Percentiles rank a stretch among this genome's conserved stretches.
These are phyloP conservation scores for Biancaea sappan DNA, from an alignment of 306 rosid genomes.

Conservation along the genomic window DNA sequence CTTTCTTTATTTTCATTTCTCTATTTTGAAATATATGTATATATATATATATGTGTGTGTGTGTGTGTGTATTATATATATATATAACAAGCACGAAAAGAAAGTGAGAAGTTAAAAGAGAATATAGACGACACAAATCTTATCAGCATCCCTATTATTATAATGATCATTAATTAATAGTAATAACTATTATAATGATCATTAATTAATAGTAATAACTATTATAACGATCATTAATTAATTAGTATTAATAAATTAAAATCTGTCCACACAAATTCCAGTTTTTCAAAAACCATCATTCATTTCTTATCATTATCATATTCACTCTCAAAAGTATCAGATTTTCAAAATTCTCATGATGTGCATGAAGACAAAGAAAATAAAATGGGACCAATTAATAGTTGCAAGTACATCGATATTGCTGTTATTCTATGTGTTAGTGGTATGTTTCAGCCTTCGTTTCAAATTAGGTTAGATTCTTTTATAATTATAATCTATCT, in stretches of 20 bases:
- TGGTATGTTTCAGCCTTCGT: too few species aligned
- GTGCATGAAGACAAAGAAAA: background rate
- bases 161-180: background rate
- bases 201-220: background rate
- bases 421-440: too few species aligned
- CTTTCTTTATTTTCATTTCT: too few species aligned
- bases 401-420: too few species aligned
- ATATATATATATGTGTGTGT: too few species aligned
- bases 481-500: too few species aligned
- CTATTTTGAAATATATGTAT: too few species aligned
- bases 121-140: background rate
- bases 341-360: too few species aligned
- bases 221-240: background rate
- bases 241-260: background rate
- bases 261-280: background rate
- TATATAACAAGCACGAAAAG: too few species aligned
- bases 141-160: background rate
- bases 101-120: background rate
- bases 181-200: background rate
- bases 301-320: background rate
- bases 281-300: background rate
- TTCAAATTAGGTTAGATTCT: too few species aligned
- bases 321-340: too few species aligned
- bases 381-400: background rate
- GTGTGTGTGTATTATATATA: too few species aligned